Conservation (phyloP, 208 protist genomes). For the Tritrichomonas musculus region DNA sequence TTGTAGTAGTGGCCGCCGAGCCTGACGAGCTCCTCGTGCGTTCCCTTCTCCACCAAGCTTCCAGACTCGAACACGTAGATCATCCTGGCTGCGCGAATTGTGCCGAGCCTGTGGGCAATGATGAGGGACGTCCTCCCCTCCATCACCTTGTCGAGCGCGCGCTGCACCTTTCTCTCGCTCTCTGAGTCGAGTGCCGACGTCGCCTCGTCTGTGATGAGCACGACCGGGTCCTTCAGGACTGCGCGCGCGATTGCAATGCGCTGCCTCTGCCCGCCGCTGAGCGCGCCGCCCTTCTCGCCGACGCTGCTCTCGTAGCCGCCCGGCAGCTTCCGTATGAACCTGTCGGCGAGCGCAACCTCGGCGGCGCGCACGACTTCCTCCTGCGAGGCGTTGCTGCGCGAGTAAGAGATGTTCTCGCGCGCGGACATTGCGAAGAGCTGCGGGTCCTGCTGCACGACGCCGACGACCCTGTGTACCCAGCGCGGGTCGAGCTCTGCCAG, state of each 20-base stretch:
- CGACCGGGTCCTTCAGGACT: background rate
- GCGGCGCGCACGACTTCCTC: conserved; percentile 47
- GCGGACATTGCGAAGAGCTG: conserved; percentile 51
- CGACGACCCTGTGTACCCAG: conserved; percentile 50
- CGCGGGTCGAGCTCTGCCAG: conserved; percentile 48
- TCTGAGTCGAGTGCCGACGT: background rate
- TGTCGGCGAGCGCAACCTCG: background rate
- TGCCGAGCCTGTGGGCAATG: background rate
- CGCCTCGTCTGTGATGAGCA: conserved; percentile 5
- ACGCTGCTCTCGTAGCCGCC: background rate
- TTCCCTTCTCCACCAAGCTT: background rate
- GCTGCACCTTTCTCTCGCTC: background rate
- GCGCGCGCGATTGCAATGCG: conserved; percentile 8
- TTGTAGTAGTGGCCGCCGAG: background rate
- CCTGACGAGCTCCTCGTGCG: background rate
- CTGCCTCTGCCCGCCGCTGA: background rate
- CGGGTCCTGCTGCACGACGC: conserved; percentile 52
- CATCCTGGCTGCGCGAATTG: background rate
- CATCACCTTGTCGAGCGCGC: background rate
- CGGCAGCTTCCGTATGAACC: background rate
- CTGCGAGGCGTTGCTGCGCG: conserved; percentile 33
- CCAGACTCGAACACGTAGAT: background rate
- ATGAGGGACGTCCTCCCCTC: background rate
- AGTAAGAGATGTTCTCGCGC: conserved; percentile 53
- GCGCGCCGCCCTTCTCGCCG: background rate